Conservation (phyloP, 768 basidiomycete genomes). For the Russula ochroleuca region DNA sequence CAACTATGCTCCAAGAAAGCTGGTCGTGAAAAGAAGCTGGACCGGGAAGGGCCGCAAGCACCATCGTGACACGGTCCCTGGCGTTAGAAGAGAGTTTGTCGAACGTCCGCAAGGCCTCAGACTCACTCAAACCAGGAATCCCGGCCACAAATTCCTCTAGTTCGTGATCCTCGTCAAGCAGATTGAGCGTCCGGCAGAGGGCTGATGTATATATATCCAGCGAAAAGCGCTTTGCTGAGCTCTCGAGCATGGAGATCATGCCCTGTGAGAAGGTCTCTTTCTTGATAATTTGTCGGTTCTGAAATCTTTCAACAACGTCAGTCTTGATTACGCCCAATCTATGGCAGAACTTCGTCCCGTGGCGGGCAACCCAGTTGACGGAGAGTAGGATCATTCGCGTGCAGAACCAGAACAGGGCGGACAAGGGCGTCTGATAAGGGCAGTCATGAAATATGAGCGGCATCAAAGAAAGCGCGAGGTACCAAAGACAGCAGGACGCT, state of each 20-base stretch:
- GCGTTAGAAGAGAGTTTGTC: background rate
- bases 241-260: background rate
- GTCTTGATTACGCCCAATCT: background rate
- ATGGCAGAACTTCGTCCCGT: background rate
- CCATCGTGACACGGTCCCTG: background rate
- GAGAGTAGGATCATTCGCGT: background rate
- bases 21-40: background rate
- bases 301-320: background rate
- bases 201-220: background rate
- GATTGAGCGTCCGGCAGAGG: background rate
- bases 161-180: background rate
- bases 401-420: background rate
- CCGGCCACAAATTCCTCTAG: slow-evolving; percentile 2
- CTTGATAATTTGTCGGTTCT: background rate
- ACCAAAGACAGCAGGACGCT: background rate
- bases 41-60: slow-evolving; percentile 4
- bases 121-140: background rate
- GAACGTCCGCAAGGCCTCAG: too few relatives aligned
- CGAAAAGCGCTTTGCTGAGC: background rate
- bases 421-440: slow-evolving; percentile 10
- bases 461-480: background rate
- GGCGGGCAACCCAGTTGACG: background rate
- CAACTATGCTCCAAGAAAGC: background rate
- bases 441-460: slow-evolving; percentile 5
- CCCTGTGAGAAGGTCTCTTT: background rate